Percentiles rank a stretch among this genome's conserved stretches.
These are phyloP conservation scores for Gracilaria gracilis DNA, from an alignment of 23 red algal species.

Conservation along the genomic window DNA sequence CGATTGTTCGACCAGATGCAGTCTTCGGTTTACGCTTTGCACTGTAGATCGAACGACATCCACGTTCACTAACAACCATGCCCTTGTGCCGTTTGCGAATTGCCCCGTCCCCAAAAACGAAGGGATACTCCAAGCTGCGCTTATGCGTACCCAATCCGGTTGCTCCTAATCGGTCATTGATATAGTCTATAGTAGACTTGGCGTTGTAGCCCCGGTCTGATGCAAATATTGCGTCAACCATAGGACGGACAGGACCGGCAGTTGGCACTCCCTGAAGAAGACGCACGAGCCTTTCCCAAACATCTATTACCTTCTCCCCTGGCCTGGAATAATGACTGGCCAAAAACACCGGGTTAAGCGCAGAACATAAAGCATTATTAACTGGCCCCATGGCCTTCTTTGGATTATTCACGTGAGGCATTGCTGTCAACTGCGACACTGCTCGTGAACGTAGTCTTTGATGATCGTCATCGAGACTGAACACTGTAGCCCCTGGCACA, in stretches of 20 bases:
- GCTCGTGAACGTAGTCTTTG: slow-evolving; percentile 19
- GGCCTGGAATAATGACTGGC: no score
- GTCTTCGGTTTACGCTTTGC: not conserved
- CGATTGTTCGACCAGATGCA: not conserved
- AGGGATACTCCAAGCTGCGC: slow-evolving; percentile 32
- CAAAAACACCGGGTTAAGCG: no score
- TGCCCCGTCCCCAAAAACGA: slow-evolving; percentile 24
- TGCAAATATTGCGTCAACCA: slow-evolving; percentile 38
- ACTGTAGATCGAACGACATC: slow-evolving; percentile 27
- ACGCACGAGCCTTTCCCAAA: slow-evolving; percentile 4
- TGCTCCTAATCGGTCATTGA: no score
- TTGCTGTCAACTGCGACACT: not conserved
- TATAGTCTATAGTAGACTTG: not conserved
- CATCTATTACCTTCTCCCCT: slow-evolving; percentile 3
- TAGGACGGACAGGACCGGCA: slow-evolving; percentile 2
- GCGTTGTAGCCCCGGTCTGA: slow-evolving; percentile 33
- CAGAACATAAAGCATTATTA: no score
- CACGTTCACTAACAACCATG: slow-evolving; percentile 12
- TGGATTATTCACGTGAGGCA: slow-evolving; percentile 30
- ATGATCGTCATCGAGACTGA: slow-evolving; percentile 33
- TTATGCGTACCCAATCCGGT: slow-evolving; percentile 34
- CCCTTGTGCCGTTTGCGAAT: slow-evolving; percentile 42
- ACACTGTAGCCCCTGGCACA: no score
- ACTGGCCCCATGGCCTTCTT: no score
- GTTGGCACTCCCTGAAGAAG: slow-evolving; percentile 36